Evolutionary conservation across 345 rosid genomes (phyloP).

Genomic region (Bruguiera gymnorhiza): DNA sequence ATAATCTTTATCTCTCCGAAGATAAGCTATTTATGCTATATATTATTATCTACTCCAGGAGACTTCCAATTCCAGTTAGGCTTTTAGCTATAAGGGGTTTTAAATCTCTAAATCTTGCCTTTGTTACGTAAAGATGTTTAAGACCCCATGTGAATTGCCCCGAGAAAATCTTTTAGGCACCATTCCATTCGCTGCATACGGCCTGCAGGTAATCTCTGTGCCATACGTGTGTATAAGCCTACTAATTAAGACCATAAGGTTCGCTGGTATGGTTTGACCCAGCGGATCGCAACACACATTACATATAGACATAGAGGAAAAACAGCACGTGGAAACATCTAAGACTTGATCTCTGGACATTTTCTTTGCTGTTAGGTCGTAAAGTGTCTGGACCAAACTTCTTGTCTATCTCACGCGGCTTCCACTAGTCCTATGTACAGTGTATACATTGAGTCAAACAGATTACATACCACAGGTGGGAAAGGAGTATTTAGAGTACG

Average conservation of each 20-base stretch:
- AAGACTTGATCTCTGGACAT: too few species aligned
- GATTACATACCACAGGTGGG: too few species aligned
- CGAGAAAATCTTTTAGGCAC: conserved; percentile 13
- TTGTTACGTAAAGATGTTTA: too few species aligned
- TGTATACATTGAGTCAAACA: conserved; percentile 4
- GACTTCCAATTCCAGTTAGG: background rate
- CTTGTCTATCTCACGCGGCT: conserved; percentile 10
- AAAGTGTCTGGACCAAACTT: background rate
- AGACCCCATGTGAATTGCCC: conserved; percentile 7
- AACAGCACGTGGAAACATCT: background rate
- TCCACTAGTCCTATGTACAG: conserved; percentile 19
- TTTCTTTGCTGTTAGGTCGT: conserved; percentile 23
- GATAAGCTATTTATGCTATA: too few species aligned
- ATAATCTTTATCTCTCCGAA: too few species aligned
- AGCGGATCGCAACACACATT: background rate
- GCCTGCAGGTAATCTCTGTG: too few species aligned
- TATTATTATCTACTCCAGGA: background rate
- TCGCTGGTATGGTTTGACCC: background rate
- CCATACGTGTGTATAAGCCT: background rate
- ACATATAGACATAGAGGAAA: background rate
- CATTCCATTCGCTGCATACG: conserved; percentile 8
- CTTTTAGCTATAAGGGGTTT: background rate
- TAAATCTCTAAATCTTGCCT: too few species aligned
- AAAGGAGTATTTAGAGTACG: too few species aligned
- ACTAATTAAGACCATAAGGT: conserved; percentile 19